These are phyloP conservation scores for Recurvomyces mirabilis DNA, from an alignment of 495 filamentous ascomycete genomes.

Conservation along the genomic window DNA sequence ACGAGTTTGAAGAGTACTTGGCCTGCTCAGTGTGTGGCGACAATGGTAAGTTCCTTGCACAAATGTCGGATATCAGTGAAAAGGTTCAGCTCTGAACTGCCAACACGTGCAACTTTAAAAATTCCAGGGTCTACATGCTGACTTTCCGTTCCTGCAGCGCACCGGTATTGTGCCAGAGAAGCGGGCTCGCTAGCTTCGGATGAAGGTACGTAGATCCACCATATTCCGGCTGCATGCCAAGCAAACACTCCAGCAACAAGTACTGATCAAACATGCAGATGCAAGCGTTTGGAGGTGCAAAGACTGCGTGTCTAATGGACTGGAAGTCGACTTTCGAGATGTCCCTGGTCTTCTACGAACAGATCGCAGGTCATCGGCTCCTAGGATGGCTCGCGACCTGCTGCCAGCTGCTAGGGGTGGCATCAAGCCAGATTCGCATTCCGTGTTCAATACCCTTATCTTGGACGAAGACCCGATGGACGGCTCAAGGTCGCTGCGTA, in stretches of 20 bases:
- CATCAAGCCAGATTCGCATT: constrained; percentile 69
- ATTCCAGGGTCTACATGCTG: constrained; percentile 26
- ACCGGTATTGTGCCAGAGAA: constrained; percentile 85
- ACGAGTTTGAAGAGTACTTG: constrained; percentile 79
- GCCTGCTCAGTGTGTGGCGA: constrained; percentile 72
- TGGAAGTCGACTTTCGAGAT: constrained; percentile 35
- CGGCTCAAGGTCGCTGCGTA: constrained; percentile 74
- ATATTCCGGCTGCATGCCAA: constrained; percentile 8
- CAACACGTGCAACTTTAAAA: not conserved
- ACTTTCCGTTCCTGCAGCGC: constrained; percentile 49
- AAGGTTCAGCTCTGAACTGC: not conserved
- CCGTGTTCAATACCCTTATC: constrained; percentile 70
- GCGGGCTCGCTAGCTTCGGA: constrained; percentile 57
- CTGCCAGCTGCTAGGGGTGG: constrained; percentile 59
- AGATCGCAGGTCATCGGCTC: constrained; percentile 30
- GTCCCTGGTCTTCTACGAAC: constrained; percentile 24
- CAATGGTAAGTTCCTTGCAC: constrained; percentile 58
- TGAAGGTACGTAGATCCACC: constrained; percentile 44
- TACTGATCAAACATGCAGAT: constrained; percentile 33
- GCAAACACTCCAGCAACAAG: constrained; percentile 5
- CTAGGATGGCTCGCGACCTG: constrained; percentile 52
- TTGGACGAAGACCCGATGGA: constrained; percentile 74
- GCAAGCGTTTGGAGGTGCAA: constrained; percentile 67
- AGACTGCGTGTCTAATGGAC: constrained; percentile 57
- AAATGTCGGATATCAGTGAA: constrained; percentile 25